phyloP scores from a whole-genome alignment of 2,329 filamentous ascomycete species.

The Akanthomyces lecanii region DNA sequence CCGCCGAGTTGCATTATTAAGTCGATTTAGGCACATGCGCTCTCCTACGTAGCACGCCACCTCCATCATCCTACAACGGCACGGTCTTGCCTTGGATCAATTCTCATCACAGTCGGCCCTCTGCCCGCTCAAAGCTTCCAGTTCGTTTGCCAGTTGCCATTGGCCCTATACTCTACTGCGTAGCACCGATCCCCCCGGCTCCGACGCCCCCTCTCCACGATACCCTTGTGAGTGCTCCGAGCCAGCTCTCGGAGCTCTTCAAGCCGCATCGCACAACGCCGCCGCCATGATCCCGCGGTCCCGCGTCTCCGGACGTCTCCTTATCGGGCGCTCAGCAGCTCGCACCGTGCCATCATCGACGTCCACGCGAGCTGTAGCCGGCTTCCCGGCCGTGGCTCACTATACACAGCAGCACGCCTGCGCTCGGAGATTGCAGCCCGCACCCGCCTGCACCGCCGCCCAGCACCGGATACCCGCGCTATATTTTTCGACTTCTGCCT shows the following conservation, averaged over 20 bases:
- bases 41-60: slow-evolving; percentile 13
- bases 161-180: background rate
- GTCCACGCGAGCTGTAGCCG: slow-evolving; percentile 24
- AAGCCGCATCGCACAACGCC: slow-evolving; percentile 11
- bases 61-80: slow-evolving; percentile 11
- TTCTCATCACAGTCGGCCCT: background rate
- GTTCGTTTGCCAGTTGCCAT: background rate
- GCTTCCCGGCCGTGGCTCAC: slow-evolving; percentile 26
- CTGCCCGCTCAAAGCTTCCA: background rate
- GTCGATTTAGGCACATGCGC: slow-evolving; percentile 20
- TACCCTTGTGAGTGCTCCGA: slow-evolving; percentile 15
- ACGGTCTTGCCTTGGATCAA: background rate
- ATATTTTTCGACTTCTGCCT: slow-evolving; percentile 35
- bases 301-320: slow-evolving; percentile 36
- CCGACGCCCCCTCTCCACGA: background rate
- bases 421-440: slow-evolving; percentile 29
- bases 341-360: slow-evolving; percentile 24
- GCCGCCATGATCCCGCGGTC: slow-evolving; percentile 39
- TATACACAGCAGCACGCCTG: slow-evolving; percentile 27
- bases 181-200: background rate
- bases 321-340: slow-evolving; percentile 33
- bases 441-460: slow-evolving; percentile 15
- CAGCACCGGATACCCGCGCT: slow-evolving; percentile 28
- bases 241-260: slow-evolving; percentile 16
- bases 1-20: slow-evolving; percentile 27